Evolutionary conservation across 495 filamentous ascomycete genomes (phyloP), one percentile per base, ranked within the genome.

Genomic region (Tuber aestivum): DNA sequence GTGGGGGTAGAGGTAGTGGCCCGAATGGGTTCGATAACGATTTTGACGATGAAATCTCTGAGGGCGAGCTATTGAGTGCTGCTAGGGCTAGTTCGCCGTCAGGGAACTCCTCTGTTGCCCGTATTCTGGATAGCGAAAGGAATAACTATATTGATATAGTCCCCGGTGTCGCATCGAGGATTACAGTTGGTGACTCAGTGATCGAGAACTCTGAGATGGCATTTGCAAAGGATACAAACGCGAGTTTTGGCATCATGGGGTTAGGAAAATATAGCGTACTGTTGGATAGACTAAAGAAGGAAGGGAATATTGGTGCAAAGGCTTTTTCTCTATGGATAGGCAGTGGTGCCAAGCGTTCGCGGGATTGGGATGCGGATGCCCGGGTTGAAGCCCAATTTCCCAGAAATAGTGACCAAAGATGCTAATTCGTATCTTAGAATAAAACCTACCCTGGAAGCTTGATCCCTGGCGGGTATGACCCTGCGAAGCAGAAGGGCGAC

Each of bases 261-360:
- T 35, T 78, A n/a, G 73, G 69, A 16, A 70, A 50, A 27, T 70
- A 38, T 10, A 75, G 72, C 20, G 72, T 35, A 20, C 48, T 75
- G 38, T 35, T 78, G 10, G 70, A 41, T 40, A 69, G 61, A 40
- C 37, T 78, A 65, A 74, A 70, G 42, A 50, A 72, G 20, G 73
- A 72, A 16, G 73, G 73, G 20, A 56, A 72, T 23, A 78, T 78
- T 18, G 73, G 70, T 9, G 76, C 70, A 4, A 78, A 73, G 41
- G 76, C 76, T 12, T 78, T 78, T 75, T 78, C 76, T 20, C 48
- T 75, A 70, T 78, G 72, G 61, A 56, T 23, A 32, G 76, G 76
- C 56, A 78, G 73, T 20, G 70, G 75, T 75, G 76, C 75, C 50
- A 72, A 38, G 14, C 72, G 75, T 35, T 12, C 23, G 10, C 73